Percentiles rank a stretch among this genome's conserved stretches.
These are phyloP conservation scores for Talaromyces sp. DNA, from an alignment of 2,329 filamentous ascomycete genomes.

Conservation along the genomic window DNA sequence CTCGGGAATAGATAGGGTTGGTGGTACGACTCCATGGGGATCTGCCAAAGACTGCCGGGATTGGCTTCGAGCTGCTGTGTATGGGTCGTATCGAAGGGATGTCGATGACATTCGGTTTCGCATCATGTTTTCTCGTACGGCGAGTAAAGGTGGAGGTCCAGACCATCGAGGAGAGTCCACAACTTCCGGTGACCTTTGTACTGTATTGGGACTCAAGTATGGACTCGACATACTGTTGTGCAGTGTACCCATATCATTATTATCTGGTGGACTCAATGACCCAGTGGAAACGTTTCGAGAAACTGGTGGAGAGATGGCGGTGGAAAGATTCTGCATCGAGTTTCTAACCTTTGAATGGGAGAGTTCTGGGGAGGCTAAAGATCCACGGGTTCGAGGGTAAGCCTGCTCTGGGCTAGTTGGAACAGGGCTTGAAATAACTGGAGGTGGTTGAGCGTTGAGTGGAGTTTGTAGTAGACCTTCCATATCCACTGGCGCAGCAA, in stretches of 20 bases:
- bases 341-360: constrained; percentile 10
- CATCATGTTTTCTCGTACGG: constrained; percentile 58
- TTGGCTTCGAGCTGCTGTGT: constrained; percentile 26
- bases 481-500: constrained; percentile 64
- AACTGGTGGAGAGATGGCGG: constrained; percentile 3
- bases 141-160: constrained; percentile 52
- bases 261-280: constrained; percentile 9
- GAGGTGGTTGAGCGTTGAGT: constrained; percentile 51
- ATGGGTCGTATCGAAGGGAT: constrained; percentile 37
- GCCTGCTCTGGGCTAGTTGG: constrained; percentile 15
- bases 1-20: constrained; percentile 27
- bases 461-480: constrained; percentile 68
- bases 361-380: constrained; percentile 7
- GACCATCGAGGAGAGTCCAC: constrained; percentile 27
- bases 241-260: constrained; percentile 1
- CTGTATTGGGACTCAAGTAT: constrained; percentile 21
- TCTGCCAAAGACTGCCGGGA: constrained; percentile 31
- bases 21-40: constrained; percentile 15
- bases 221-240: constrained; percentile 25
- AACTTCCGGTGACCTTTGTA: constrained; percentile 17
- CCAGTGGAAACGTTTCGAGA: constrained; percentile 18
- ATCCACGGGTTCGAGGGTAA: constrained; percentile 17
- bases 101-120: constrained; percentile 41
- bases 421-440: constrained; percentile 31
- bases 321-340: constrained; percentile 6